Percentiles rank a stretch among this genome's conserved stretches.
phyloP scores from a whole-genome alignment of 2,329 filamentous ascomycete species.

The Paecilomyces niveus region DNA sequence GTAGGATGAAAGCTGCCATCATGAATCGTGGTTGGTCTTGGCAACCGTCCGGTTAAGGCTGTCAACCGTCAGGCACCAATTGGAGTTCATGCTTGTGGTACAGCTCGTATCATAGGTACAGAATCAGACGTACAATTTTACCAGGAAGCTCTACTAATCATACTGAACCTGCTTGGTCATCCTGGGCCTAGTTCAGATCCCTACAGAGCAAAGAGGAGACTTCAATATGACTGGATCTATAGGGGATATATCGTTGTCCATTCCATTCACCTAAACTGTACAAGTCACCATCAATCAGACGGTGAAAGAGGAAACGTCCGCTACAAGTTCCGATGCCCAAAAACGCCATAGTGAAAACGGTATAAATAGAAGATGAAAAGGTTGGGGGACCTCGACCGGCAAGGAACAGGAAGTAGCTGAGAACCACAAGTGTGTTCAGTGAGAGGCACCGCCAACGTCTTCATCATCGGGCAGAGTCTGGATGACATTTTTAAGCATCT shows the following conservation, averaged over 20 bases:
- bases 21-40: not conserved
- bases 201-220: not conserved
- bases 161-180: not conserved
- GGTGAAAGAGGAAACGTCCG: not conserved
- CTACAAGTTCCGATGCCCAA: not conserved
- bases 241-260: not conserved
- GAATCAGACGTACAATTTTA: too few relatives aligned
- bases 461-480: slow-evolving; percentile 59
- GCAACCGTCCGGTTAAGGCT: not conserved
- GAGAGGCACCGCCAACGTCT: slow-evolving; percentile 10
- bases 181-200: not conserved
- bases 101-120: not conserved
- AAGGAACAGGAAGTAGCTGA: not conserved
- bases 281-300: not conserved
- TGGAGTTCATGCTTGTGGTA: not conserved
- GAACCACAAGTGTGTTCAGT: not conserved
- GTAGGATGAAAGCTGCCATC: not conserved
- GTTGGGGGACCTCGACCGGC: not conserved
- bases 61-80: not conserved
- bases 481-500: slow-evolving; percentile 68
- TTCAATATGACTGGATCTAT: not conserved
- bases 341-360: not conserved
- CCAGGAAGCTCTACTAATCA: not conserved
- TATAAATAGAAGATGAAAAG: not conserved
- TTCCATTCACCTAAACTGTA: not conserved